Conservation (phyloP, 768 basidiomycete genomes). For the Lepiota venenata region DNA sequence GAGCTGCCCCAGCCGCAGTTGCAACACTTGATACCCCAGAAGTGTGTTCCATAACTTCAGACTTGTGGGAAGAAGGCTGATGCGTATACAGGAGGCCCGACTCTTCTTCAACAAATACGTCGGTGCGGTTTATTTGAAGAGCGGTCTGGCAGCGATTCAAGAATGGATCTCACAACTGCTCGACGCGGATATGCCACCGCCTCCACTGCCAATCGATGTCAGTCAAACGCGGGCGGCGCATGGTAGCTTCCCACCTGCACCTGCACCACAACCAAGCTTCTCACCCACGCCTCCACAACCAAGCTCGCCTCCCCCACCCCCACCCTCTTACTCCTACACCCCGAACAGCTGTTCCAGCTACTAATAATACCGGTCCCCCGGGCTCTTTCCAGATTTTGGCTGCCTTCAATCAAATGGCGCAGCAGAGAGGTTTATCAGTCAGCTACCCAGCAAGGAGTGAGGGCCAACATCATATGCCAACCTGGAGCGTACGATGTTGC, state of each 20-base stretch:
- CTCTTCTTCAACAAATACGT: conserved; percentile 59
- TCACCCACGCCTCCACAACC: conserved; percentile 10
- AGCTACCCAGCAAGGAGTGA: conserved; percentile 43
- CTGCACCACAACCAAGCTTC: conserved; percentile 18
- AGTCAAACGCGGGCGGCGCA: not conserved
- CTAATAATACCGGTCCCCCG: conserved; percentile 15
- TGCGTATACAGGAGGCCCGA: conserved; percentile 44
- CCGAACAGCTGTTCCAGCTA: conserved; percentile 16
- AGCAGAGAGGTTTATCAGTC: conserved; percentile 40
- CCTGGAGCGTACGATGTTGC: conserved; percentile 52
- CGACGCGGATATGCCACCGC: conserved; percentile 34
- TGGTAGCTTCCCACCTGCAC: not conserved
- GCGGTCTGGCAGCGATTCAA: conserved; percentile 46
- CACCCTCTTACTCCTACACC: conserved; percentile 18
- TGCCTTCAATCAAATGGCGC: conserved; percentile 50
- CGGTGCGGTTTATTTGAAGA: conserved; percentile 62
- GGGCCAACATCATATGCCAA: conserved; percentile 53
- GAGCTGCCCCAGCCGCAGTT: conserved; percentile 37
- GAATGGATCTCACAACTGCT: conserved; percentile 59
- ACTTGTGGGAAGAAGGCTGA: not conserved
- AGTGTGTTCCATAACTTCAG: conserved; percentile 13
- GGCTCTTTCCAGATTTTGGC: conserved; percentile 33
- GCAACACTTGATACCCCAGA: conserved; percentile 17
- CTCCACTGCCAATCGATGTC: conserved; percentile 1
- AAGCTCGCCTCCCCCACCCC: conserved; percentile 15